A percentile compares a stretch with the other conserved stretches of the same genome.
Evolutionary conservation across 2,329 filamentous ascomycete species (phyloP).

Genomic region (Dactylellina parvicollis): DNA sequence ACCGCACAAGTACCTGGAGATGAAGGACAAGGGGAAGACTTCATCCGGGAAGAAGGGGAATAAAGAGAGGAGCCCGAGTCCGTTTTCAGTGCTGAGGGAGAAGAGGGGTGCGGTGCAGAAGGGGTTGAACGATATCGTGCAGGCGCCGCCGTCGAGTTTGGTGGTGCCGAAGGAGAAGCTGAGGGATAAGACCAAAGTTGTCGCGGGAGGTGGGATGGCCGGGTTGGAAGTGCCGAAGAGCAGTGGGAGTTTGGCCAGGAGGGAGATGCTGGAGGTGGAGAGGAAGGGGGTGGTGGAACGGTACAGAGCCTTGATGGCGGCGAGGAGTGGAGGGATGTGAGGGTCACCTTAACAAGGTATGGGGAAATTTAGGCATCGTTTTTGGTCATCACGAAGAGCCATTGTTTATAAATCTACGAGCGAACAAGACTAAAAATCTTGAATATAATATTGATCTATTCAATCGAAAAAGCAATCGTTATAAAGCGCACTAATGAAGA

Average conservation of each 20-base stretch:
- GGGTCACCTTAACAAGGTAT: background rate
- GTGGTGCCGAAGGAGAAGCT: constrained; percentile 74
- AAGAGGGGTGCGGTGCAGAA: constrained; percentile 69
- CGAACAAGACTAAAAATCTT: too few species aligned
- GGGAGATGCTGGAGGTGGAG: constrained; percentile 77
- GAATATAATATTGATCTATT: background rate
- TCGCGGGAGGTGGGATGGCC: constrained; percentile 68
- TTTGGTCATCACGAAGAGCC: background rate
- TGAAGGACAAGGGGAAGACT: constrained; percentile 59
- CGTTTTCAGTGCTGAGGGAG: constrained; percentile 69
- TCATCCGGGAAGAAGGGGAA: constrained; percentile 62
- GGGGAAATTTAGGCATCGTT: background rate
- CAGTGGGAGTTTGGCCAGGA: constrained; percentile 75
- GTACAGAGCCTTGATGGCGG: constrained; percentile 76
- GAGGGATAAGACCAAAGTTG: constrained; percentile 64
- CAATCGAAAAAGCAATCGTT: background rate
- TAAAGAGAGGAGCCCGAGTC: constrained; percentile 80
- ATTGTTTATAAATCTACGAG: background rate
- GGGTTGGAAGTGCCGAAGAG: constrained; percentile 75
- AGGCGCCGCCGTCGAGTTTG: constrained; percentile 77
- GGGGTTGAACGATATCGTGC: constrained; percentile 69
- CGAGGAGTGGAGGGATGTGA: constrained; percentile 61
- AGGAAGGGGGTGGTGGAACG: constrained; percentile 76
- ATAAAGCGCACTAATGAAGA: constrained; percentile 4
- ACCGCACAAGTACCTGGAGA: constrained; percentile 57